phyloP scores from a whole-genome alignment of 2,329 filamentous ascomycete species.

The Talaromyces sp. region DNA sequence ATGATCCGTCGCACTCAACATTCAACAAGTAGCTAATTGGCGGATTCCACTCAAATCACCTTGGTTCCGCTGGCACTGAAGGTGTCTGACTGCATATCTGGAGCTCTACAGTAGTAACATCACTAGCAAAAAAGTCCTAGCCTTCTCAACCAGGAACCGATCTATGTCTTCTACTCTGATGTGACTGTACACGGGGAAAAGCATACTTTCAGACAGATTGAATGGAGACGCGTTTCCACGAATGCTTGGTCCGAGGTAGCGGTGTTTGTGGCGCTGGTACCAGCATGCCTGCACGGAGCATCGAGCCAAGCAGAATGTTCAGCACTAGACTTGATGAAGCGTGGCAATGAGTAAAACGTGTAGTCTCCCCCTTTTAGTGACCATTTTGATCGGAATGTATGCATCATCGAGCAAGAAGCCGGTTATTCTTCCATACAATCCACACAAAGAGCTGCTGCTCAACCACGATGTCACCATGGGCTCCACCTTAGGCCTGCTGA shows the following conservation, averaged over 20 bases:
- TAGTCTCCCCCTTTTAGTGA: background rate
- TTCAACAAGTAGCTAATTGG: background rate
- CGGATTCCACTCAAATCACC: background rate
- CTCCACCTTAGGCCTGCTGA: slow-evolving; percentile 9
- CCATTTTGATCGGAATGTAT: background rate
- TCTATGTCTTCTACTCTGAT: background rate
- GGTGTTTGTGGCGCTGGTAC: background rate
- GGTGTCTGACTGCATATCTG: background rate
- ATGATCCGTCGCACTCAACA: background rate
- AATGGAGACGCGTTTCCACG: background rate
- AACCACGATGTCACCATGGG: slow-evolving; percentile 13
- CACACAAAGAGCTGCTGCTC: background rate
- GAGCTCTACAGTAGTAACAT: background rate
- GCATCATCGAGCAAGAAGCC: background rate
- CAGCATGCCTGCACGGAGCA: background rate
- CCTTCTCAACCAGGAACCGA: background rate
- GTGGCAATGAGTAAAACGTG: background rate
- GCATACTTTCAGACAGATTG: background rate
- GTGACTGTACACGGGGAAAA: slow-evolving; percentile 11
- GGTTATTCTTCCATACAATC: background rate
- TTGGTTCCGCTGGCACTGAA: background rate
- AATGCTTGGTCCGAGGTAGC: background rate
- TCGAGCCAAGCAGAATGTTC: background rate
- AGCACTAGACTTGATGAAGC: background rate
- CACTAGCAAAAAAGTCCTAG: background rate